These are phyloP conservation scores for Letharia columbiana DNA, from an alignment of 495 filamentous ascomycete species.

Conservation along the genomic window DNA sequence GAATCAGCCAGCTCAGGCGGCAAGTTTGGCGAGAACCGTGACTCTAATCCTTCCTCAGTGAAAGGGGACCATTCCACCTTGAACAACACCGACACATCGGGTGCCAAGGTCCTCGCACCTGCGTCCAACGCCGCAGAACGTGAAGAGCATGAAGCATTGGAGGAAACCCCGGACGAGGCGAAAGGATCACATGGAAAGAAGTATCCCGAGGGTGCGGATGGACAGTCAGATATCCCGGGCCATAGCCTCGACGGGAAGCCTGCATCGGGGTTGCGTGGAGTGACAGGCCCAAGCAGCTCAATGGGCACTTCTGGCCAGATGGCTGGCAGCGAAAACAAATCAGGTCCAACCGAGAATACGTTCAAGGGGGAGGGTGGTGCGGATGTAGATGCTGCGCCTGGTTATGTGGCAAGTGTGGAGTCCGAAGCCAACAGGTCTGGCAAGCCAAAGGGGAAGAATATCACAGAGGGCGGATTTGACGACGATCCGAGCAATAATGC, in stretches of 20 bases:
- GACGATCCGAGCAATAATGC: conserved; percentile 42
- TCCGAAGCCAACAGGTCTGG: conserved; percentile 27
- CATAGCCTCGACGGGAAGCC: conserved; percentile 6
- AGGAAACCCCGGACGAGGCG: conserved; percentile 18
- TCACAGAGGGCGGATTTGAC: conserved; percentile 49
- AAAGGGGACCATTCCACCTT: conserved; percentile 43
- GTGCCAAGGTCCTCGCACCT: conserved; percentile 42
- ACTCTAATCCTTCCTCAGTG: conserved; percentile 41
- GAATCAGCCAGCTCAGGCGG: conserved; percentile 48
- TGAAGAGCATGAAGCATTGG: conserved; percentile 37
- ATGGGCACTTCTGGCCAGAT: conserved; percentile 12
- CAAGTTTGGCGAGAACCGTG: conserved; percentile 44
- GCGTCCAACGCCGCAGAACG: conserved; percentile 41
- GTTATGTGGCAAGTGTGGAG: conserved; percentile 37
- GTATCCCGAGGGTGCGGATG: conserved; percentile 43
- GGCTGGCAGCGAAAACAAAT: conserved; percentile 7
- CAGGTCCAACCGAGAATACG: conserved; percentile 9
- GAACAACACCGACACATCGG: conserved; percentile 48
- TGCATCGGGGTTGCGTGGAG: conserved; percentile 2
- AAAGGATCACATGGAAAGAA: conserved; percentile 25
- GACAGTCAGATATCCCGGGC: conserved; percentile 42
- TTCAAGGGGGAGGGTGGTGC: conserved; percentile 14
- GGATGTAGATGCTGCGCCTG: conserved; percentile 32
- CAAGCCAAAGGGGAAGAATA: conserved; percentile 49
- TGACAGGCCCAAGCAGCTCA: neutral